Base-by-base conservation (phyloP, 805 yeast genomes). In the Danielozyma ontarioensis region DNA sequence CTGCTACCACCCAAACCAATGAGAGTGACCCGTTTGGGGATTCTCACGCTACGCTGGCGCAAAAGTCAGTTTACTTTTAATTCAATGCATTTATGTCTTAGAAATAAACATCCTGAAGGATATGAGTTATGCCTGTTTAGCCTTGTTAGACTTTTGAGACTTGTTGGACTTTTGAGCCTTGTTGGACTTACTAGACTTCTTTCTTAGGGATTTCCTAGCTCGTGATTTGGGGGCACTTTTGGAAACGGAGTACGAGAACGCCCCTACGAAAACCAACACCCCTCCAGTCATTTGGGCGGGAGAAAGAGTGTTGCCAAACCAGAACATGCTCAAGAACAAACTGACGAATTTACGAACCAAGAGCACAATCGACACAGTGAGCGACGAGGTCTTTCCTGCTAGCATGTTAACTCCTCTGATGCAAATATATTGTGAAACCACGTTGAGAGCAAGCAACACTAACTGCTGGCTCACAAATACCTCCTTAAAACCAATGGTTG, bases 381-480 rank as follows among this genome's bases (percentile, higher is more conserved):
- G 51, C 0, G 89, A 81, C n/a, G 73, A 63, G 1, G 80, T 68
- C 5, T 52, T 52, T 13, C 81, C 74, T 0, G 80, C 76, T 16
- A 83, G 57, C 46, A 63, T 64, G 47, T 78, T 80, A 10, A 83
- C 90, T 4, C 90, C 88, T 10, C 73, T 57, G 2, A 80, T 75
- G 48, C 94, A 83, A 3, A 76, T 32, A 42, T 44, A 50, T 36
- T 55, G 62, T 5, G 60, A 29, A 2, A 31, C 31, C 17, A 47
- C 41, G 31, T 55, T 55, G 4, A 46, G 16, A 3, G 28, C 33
- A 16, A 55, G 38, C 21, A 39, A 35, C 11, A 40, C 23, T 13
- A 33, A 17, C 19, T 12, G 26, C 5, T 27, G 31, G n/a, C n/a
- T 13, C 8, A 13, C n/a, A 18, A 19, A 3, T 15, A 5, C 26